Base-by-base conservation (phyloP, 1,284 basidiomycete genomes). In the Irpex rosettiformis region DNA sequence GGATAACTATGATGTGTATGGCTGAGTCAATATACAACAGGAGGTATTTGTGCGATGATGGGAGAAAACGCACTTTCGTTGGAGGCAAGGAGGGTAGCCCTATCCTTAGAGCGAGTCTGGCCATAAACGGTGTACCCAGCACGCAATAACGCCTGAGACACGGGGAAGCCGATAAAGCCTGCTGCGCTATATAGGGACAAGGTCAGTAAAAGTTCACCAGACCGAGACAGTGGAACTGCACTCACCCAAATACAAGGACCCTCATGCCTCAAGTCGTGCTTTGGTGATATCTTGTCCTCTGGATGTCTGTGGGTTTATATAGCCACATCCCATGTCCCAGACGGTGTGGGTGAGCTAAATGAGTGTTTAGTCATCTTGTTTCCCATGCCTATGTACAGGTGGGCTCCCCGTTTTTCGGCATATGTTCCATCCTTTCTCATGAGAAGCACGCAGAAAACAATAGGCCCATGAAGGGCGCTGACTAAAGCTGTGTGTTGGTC, bases 61-160 rank as follows among this genome's bases (percentile, higher is more conserved):
- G 2, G 13, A 8, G 43, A 45, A 45, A 11, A 69, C 73, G 58
- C 52, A 77, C 77, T 80, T 69, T 83, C 81, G 65, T 80, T 75
- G 11, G 73, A 71, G 1, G 73, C 72, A 1, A 83, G 72, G 45
- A 66, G 60, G 52, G 75, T 74, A 0, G 72, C 75, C 56, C 77
- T 77, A 4, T 62, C 66, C 5, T 73, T 70, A 3, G 73, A 75
- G 33, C 82, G 77, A 0, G 79, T 80, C 11, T 75, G 69, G 22
- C 81, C 82, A 58, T 79, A 81, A 3, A 83, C 81, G 25, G 76
- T 73, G 61, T 84, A 80, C 0, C 82, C 82, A 0, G 76, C 77
- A n/a, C 81, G 76, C 3, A 75, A 70, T 51, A 81, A 73, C 0
- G 82, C 81, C 54, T 79, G 75, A 1, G 79, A 76, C 22, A 73